Evolutionary conservation across 257 asterid species (phyloP).

Genomic region (Nicotiana sylvestris): DNA sequence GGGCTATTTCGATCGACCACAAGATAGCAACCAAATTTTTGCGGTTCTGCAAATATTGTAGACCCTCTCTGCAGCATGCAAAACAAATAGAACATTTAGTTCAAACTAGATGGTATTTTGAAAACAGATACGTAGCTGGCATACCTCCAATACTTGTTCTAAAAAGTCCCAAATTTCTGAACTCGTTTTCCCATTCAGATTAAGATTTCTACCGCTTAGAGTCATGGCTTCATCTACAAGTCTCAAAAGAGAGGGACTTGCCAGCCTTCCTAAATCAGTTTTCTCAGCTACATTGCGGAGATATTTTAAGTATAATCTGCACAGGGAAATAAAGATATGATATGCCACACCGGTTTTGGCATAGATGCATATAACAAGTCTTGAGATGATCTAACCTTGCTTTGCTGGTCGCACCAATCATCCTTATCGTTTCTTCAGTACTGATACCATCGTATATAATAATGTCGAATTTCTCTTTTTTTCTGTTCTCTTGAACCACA

Average conservation of each 20-base stretch:
- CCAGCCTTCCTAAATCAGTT: conserved; percentile 89
- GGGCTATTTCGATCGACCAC: conserved; percentile 61
- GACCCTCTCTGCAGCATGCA: conserved; percentile 62
- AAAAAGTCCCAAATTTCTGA: conserved; percentile 75
- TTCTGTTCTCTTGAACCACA: conserved; percentile 26
- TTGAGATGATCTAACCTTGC: conserved; percentile 44
- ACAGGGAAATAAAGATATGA: conserved; percentile 4
- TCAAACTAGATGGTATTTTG: background rate
- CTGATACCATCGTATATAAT: conserved; percentile 77
- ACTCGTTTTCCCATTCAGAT: conserved; percentile 60
- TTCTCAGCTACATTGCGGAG: conserved; percentile 72
- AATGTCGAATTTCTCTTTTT: conserved; percentile 48
- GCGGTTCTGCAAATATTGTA: conserved; percentile 52
- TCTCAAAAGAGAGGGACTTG: conserved; percentile 82
- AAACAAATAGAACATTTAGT: background rate
- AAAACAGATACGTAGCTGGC: conserved; percentile 3
- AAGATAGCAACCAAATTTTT: conserved; percentile 68
- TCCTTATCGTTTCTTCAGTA: conserved; percentile 81
- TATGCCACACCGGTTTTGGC: background rate
- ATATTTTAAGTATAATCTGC: conserved; percentile 81
- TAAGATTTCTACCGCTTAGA: conserved; percentile 38
- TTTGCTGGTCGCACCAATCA: conserved; percentile 83
- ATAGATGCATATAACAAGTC: background rate
- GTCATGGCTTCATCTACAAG: conserved; percentile 72
- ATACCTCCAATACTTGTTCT: conserved; percentile 65